Percentiles rank a stretch among this genome's conserved stretches.
phyloP scores from a whole-genome alignment of 306 rosid genomes.

The Casuarina equisetifolia region DNA sequence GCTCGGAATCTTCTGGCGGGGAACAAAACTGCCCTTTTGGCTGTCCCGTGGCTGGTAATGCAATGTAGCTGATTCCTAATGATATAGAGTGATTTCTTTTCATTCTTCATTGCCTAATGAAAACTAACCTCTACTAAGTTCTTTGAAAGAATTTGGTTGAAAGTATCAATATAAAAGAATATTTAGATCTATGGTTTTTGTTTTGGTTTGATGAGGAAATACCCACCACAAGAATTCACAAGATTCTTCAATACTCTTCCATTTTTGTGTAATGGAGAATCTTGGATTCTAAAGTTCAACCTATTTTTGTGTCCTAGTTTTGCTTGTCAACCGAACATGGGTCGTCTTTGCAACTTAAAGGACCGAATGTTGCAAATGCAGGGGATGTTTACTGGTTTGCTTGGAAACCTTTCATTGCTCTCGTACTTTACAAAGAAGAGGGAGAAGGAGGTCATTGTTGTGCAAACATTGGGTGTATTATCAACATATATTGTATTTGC shows the following conservation, averaged over 20 bases:
- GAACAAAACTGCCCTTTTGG: conserved; percentile 66
- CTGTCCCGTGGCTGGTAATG: conserved; percentile 81
- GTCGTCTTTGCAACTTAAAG: conserved; percentile 18
- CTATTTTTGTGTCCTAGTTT: conserved; percentile 3
- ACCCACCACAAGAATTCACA: background rate
- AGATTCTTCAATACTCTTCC: background rate
- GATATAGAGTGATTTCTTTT: background rate
- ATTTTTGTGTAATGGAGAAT: conserved; percentile 6
- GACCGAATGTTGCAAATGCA: conserved; percentile 40
- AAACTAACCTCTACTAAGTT: background rate
- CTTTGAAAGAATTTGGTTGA: background rate
- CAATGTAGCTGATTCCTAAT: conserved; percentile 8
- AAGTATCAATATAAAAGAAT: background rate
- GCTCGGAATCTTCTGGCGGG: conserved; percentile 71
- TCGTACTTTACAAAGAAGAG: conserved; percentile 89
- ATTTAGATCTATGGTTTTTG: background rate
- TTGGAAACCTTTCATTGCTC: conserved; percentile 80
- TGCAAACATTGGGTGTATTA: conserved; percentile 75
- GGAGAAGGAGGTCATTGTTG: conserved; percentile 79
- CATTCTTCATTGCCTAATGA: conserved; percentile 1
- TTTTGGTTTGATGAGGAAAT: background rate
- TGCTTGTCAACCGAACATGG: background rate
- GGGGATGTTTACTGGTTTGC: conserved; percentile 85
- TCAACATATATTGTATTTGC: conserved; percentile 60
- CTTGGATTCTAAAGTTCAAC: background rate